Evolutionary conservation across 2,329 filamentous ascomycete species (phyloP).

Genomic region (Cercospora janseana): DNA sequence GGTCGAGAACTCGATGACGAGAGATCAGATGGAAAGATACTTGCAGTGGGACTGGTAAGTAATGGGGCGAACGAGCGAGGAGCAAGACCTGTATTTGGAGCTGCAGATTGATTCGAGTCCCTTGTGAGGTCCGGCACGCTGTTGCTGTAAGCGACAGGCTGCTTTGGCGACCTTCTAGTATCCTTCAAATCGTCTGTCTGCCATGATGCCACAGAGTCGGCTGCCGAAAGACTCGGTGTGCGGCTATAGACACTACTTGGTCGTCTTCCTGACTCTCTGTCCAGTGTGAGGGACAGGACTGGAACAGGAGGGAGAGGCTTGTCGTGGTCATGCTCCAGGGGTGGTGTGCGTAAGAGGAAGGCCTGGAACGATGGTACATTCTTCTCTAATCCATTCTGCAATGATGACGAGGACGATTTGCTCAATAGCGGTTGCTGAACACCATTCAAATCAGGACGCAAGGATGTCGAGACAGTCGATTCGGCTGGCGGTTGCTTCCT

Average conservation of each 20-base stretch:
- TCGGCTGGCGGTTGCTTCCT: slow-evolving; percentile 24
- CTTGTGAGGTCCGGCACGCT: slow-evolving; percentile 31
- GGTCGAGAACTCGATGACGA: slow-evolving; percentile 10
- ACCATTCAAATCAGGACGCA: slow-evolving; percentile 9
- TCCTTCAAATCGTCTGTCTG: slow-evolving; percentile 27
- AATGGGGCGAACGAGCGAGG: slow-evolving; percentile 33
- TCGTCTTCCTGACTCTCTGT: slow-evolving; percentile 16
- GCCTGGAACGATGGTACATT: slow-evolving; percentile 35
- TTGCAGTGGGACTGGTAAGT: slow-evolving; percentile 29
- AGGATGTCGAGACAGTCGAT: slow-evolving; percentile 15
- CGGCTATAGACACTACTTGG: slow-evolving; percentile 40
- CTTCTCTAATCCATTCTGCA: slow-evolving; percentile 30
- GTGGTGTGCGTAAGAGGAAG: slow-evolving; percentile 35
- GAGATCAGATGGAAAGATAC: slow-evolving; percentile 11
- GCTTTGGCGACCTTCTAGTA: slow-evolving; percentile 27
- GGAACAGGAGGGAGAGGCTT: slow-evolving; percentile 38
- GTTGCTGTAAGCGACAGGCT: slow-evolving; percentile 32
- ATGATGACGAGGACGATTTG: slow-evolving; percentile 26
- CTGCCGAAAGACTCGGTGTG: slow-evolving; percentile 31
- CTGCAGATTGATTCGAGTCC: neutral
- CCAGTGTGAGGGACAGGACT: slow-evolving; percentile 1
- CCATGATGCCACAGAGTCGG: slow-evolving; percentile 19
- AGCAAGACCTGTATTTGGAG: slow-evolving; percentile 19
- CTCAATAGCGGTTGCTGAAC: slow-evolving; percentile 13
- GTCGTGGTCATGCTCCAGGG: slow-evolving; percentile 27